Evolutionary conservation across 805 yeast genomes (phyloP).

Genomic region (Dipodascus albidus): DNA sequence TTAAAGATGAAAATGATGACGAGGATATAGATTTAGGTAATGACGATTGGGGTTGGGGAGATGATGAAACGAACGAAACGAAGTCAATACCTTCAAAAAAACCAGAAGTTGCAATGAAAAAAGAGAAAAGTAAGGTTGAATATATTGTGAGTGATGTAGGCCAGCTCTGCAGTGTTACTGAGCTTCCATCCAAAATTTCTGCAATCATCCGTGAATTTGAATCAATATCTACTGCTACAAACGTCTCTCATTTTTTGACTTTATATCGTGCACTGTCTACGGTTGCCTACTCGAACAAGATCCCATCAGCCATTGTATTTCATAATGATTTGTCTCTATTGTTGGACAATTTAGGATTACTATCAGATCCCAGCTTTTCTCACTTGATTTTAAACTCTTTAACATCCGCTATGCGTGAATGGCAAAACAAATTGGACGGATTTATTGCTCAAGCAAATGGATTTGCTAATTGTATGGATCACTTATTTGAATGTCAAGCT

Average conservation of each 20-base stretch:
- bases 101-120: not conserved
- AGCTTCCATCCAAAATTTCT: not conserved
- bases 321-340: constrained; percentile 13
- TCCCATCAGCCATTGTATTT: constrained; percentile 5
- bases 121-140: not conserved
- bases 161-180: not conserved
- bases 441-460: constrained; percentile 11
- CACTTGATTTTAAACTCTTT: constrained; percentile 2
- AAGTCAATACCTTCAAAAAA: not conserved
- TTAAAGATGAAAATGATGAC: constrained; percentile 5
- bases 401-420: constrained; percentile 5
- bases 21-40: constrained; percentile 2
- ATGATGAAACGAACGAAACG: constrained; percentile 10
- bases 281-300: constrained; percentile 7
- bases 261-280: constrained; percentile 17
- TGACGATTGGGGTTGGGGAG: constrained; percentile 19
- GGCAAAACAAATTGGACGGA: constrained; percentile 4
- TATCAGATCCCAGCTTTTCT: constrained; percentile 1
- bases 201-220: not conserved
- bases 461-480: constrained; percentile 13
- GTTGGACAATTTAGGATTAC: constrained; percentile 5
- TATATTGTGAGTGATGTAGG: not conserved
- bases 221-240: not conserved
- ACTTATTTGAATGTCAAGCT: constrained; percentile 10
- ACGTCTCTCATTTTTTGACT: constrained; percentile 11